Evolutionary conservation across 1,139 yeast species (phyloP), one percentile per base, ranked within the genome.

Genomic region (Blastobotrys ciferrii): DNA sequence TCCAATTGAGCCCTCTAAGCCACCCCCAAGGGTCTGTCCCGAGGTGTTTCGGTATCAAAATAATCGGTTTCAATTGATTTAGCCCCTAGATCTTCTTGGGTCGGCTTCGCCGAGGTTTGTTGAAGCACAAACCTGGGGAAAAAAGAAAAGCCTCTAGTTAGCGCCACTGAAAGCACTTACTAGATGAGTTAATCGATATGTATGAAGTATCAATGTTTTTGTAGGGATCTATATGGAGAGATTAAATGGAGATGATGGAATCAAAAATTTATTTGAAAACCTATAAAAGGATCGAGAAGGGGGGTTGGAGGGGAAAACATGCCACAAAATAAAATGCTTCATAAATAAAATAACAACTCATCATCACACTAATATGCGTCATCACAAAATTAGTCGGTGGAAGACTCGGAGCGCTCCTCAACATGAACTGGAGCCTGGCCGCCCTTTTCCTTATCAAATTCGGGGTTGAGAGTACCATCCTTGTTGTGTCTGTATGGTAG

Each of bases 401-500:
- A 37, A 9, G 30, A 19, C n/a, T 37, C 31, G 13, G 42, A 37
- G 4, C 30, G 18, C 30, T 37, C 42, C 20, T 37, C 42, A 23
- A 37, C 42, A 23, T 37, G 42, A n/a, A 37, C 30, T 12, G 42
- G 42, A 17, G 23, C 35, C 5, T 18, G n/a, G 18, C 25, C 25
- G 17, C 45, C 38, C 45, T 42, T 42, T 23, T 42, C 45, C 17
- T 31, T 42, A 23, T 18, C 37, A 15, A 33, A 33, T 6, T 31
- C 45, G 3, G 32, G 17, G 45, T 31, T 42, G 15, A 42, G 15
- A 18, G 45, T 42, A 17, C 45, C 45, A 31, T 42, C 45, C 38
- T 33, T 17, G 38, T 42, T 42, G 38, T 42, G 45, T 42, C 45
- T 32, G 36, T 43, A 39, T n/a, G 52, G 52, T 37, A 49, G 23